A percentile compares a stretch with the other conserved stretches of the same genome.
Evolutionary conservation across 225 moss, liverwort and hornwort genomes (phyloP).

Genomic region (Ulota crispa): DNA sequence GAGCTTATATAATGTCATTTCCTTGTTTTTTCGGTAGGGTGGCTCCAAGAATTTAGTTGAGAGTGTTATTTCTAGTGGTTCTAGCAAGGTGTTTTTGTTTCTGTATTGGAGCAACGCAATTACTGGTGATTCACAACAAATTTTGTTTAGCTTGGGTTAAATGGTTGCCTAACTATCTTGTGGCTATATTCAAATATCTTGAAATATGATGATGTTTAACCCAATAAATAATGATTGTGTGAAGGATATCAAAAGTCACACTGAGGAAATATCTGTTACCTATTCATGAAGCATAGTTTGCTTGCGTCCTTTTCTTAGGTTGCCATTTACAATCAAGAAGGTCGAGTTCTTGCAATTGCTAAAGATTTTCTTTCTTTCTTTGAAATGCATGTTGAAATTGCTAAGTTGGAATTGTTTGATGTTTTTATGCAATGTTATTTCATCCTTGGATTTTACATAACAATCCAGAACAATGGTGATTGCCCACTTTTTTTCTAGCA

Average conservation of each 20-base stretch:
- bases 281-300: background rate
- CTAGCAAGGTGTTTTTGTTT: too few species aligned
- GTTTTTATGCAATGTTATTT: background rate
- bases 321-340: background rate
- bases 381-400: background rate
- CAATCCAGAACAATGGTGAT: background rate
- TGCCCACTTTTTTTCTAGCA: too few species aligned
- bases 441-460: background rate
- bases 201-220: fast-evolving
- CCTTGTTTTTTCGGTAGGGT: too few species aligned
- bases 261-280: background rate
- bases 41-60: background rate
- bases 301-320: background rate
- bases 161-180: background rate
- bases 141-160: too few species aligned
- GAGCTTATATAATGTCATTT: background rate
- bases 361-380: background rate
- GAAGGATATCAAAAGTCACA: background rate
- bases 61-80: background rate
- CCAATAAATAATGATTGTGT: too few species aligned
- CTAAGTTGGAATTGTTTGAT: background rate
- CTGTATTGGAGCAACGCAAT: too few species aligned
- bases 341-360: background rate
- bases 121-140: too few species aligned
- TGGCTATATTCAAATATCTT: background rate